Base-by-base conservation (phyloP, 805 yeast genomes). In the Ogataea nitratoaversa region DNA sequence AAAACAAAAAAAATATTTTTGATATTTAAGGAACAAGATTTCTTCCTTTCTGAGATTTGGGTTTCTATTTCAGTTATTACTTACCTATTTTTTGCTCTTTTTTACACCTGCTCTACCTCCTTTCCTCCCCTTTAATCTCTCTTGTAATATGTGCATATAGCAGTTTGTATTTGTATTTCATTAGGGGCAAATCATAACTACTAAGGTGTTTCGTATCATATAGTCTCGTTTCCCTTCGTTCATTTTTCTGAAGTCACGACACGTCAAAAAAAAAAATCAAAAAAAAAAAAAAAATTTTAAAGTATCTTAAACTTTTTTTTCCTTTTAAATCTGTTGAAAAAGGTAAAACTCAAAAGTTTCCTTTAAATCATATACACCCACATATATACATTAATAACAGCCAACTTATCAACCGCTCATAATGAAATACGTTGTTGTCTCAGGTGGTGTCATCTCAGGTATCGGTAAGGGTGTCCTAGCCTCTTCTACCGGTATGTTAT, bases 401-500 rank as follows among this genome's bases (percentile, higher is more conserved):
- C 25, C 11, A 22, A 22, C 7, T 22, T 22, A 22, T 22, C 25
- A 7, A 7, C 11, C 7, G 7, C 11, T 11, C 25, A 22, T 8
- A 41, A 91, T 93, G 98, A 93, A 93, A 70, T 93, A 89, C 96
- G 98, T 93, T 58, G 95, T 93, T 58, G 99, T 93, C 34, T 90
- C 98, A 44, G 99, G 99, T 65, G 99, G 99, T 78, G 99, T 93
- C 56, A 93, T 93, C 54, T 86, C 96, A 56, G 99, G 99, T 70
- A 93, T 93, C 63, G 99, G 99, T 65, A 93, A 93, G 66, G 99
- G 99, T 66, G 99, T 93, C 48, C 74, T 84, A 44, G 99, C 99
- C 46, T 89, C 97, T 27, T 88, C 97, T 45, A 93, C 98, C 25
- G 99, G 99, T 46, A 79, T 93, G 68, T 66, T 93, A 49, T 76